Evolutionary conservation across 2,329 filamentous ascomycete genomes (phyloP).

Genomic region (Paraphoma sp.): DNA sequence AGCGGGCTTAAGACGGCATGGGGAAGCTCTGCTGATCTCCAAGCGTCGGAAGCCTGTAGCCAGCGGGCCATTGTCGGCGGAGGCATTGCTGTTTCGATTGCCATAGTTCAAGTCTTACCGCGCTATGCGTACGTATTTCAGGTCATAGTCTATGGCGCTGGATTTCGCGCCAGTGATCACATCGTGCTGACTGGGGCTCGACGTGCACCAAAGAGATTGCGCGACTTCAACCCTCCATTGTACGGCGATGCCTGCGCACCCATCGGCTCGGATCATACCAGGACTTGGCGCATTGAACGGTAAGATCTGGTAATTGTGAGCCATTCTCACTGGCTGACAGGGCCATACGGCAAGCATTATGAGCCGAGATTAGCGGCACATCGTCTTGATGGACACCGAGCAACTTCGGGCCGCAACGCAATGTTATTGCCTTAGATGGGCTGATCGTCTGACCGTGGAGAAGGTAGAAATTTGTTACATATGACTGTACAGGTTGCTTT

Average conservation of each 20-base stretch:
- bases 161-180: too few relatives aligned
- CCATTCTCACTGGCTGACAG: background rate
- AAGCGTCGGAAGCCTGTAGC: background rate
- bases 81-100: background rate
- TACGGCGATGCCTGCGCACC: background rate
- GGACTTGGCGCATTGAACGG: constrained; percentile 25
- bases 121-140: background rate
- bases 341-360: background rate
- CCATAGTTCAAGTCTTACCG: background rate
- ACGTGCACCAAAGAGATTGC: too few relatives aligned
- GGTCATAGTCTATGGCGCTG: background rate
- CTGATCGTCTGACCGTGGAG: background rate
- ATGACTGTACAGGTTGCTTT: too few relatives aligned
- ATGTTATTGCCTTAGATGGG: background rate
- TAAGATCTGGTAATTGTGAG: constrained; percentile 5
- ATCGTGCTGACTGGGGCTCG: too few relatives aligned
- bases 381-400: background rate
- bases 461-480: too few relatives aligned
- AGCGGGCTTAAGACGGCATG: background rate
- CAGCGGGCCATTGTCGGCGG: background rate
- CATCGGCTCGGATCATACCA: constrained; percentile 11
- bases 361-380: constrained; percentile 2
- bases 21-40: background rate
- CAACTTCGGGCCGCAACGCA: constrained; percentile 3
- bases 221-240: too few relatives aligned